phyloP scores from a whole-genome alignment of 805 yeast genomes.

The Dipodascopsis tothii region DNA sequence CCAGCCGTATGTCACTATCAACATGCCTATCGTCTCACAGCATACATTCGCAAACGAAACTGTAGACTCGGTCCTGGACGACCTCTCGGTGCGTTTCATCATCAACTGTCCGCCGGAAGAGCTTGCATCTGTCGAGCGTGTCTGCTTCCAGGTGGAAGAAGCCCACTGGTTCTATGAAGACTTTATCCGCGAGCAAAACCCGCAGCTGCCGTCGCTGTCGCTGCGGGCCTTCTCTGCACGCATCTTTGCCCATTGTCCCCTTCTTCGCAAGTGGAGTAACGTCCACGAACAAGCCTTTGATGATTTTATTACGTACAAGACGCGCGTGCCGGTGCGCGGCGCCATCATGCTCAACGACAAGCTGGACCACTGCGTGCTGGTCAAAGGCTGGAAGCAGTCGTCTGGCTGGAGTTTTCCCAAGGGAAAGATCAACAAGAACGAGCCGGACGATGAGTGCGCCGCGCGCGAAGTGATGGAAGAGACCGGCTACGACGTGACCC shows the following conservation, averaged over 20 bases:
- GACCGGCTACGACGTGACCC: conserved; percentile 78
- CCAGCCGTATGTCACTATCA: background rate
- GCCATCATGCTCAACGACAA: conserved; percentile 74
- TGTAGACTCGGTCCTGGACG: conserved; percentile 70
- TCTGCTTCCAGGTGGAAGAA: conserved; percentile 90
- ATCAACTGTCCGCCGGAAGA: conserved; percentile 91
- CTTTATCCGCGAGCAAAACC: conserved; percentile 64
- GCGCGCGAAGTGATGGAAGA: conserved; percentile 88
- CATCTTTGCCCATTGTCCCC: conserved; percentile 71
- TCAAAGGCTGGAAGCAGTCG: conserved; percentile 71
- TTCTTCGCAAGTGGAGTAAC: conserved; percentile 28
- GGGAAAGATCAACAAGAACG: conserved; percentile 93
- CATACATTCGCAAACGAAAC: conserved; percentile 49
- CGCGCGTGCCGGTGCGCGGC: conserved; percentile 91
- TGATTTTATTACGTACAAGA: conserved; percentile 76
- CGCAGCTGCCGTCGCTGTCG: conserved; percentile 65
- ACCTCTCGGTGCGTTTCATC: conserved; percentile 79
- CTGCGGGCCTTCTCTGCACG: conserved; percentile 67
- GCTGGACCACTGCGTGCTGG: conserved; percentile 54
- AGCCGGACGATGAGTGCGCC: conserved; percentile 81
- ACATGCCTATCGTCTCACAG: background rate
- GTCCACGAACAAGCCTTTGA: conserved; percentile 54
- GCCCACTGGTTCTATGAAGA: conserved; percentile 98
- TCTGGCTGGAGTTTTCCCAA: conserved; percentile 92
- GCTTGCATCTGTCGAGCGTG: conserved; percentile 68